Evolutionary conservation across 148 eudicot species (phyloP).

Genomic region (Nepenthes mirabilis): DNA sequence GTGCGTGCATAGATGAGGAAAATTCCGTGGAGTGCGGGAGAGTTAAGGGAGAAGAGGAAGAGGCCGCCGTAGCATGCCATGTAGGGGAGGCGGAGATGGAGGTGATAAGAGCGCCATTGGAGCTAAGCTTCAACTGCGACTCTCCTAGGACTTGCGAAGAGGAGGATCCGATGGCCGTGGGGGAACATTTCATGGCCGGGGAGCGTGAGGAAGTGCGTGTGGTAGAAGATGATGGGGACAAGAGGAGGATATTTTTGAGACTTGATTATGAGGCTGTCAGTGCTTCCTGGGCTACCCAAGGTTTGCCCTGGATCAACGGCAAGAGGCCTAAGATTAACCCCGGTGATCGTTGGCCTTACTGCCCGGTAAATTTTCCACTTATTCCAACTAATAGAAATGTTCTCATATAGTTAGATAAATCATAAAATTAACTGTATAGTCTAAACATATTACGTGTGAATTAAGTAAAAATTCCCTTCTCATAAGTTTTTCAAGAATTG

Average conservation of each 20-base stretch:
- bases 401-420: too few species aligned
- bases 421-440: too few species aligned
- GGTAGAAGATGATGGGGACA: not conserved
- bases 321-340: slow-evolving; percentile 50
- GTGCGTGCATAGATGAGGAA: not conserved
- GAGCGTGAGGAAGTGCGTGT: slow-evolving; percentile 7
- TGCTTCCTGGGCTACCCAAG: slow-evolving; percentile 49
- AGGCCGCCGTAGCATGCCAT: not conserved
- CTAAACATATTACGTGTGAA: too few species aligned
- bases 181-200: too few species aligned
- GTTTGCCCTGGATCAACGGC: slow-evolving; percentile 70
- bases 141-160: slow-evolving; percentile 22
- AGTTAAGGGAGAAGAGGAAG: slow-evolving; percentile 42
- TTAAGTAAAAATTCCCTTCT: too few species aligned
- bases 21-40: slow-evolving; percentile 1
- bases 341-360: slow-evolving; percentile 52
- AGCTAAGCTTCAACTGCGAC: slow-evolving; percentile 45
- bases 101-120: slow-evolving; percentile 40
- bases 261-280: slow-evolving; percentile 60
- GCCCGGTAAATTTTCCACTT: slow-evolving; percentile 35
- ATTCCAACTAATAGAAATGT: not conserved
- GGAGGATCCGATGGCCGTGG: slow-evolving; percentile 2
- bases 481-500: too few species aligned
- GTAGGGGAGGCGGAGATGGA: slow-evolving; percentile 13
- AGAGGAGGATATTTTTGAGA: slow-evolving; percentile 28